A percentile compares a stretch with the other conserved stretches of the same genome.
phyloP scores from a whole-genome alignment of 148 eudicot genomes.

The Fallopia convolvulus region DNA sequence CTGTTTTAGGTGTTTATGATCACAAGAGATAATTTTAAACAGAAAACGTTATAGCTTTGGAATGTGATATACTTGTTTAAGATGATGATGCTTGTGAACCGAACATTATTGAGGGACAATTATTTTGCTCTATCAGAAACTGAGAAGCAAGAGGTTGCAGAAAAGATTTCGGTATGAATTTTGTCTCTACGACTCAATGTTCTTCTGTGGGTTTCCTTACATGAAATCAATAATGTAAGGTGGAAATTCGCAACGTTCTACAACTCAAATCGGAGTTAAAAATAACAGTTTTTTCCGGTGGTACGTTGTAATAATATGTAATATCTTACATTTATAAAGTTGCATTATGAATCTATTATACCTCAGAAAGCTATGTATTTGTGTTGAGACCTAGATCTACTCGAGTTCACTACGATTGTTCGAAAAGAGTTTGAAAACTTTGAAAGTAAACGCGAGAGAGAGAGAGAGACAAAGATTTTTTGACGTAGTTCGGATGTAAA shows the following conservation, averaged over 20 bases:
- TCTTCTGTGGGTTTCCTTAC: neutral
- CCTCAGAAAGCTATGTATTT: neutral
- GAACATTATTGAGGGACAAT: constrained; percentile 28
- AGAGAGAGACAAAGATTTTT: no score
- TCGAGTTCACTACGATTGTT: no score
- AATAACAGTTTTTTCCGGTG: neutral
- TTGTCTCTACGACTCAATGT: neutral
- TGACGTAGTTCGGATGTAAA: no score
- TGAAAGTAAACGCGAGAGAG: no score
- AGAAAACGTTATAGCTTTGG: constrained; percentile 35
- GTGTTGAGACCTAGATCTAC: no score
- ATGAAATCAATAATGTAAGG: neutral
- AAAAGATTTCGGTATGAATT: constrained; percentile 2
- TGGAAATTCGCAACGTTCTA: neutral
- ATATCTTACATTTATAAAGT: neutral
- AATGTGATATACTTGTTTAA: constrained; percentile 34
- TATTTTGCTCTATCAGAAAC: constrained; percentile 28
- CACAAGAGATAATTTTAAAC: constrained; percentile 41
- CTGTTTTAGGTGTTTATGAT: constrained; percentile 23
- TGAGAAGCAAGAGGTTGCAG: constrained; percentile 17
- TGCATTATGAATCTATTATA: neutral
- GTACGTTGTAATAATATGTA: neutral
- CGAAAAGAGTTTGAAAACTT: no score
- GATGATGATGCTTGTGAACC: constrained; percentile 20
- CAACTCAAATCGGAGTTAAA: neutral